Percentiles rank a stretch among this genome's conserved stretches.
Conservation (phyloP, 2,329 filamentous ascomycete species). For the Trichothecium sympodiale region DNA sequence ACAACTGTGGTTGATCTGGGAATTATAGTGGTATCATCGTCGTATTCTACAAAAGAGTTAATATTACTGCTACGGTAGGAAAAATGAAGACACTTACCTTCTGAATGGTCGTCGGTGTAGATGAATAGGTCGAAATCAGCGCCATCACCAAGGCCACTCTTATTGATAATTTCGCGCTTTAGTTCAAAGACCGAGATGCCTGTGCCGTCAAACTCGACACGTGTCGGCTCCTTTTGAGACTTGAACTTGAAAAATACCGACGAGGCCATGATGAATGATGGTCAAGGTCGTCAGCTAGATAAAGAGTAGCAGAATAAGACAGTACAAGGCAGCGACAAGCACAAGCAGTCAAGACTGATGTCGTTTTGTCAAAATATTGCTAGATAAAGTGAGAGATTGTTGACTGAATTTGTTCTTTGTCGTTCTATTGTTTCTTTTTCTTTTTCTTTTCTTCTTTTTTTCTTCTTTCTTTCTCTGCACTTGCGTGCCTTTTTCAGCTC, state of each 20-base stretch:
- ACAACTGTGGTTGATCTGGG: constrained; percentile 90
- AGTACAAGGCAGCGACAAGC: background rate
- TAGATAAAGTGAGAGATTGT: background rate
- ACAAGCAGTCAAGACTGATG: background rate
- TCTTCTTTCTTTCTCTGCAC: constrained; percentile 19
- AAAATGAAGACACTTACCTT: constrained; percentile 51
- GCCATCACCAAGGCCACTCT: constrained; percentile 87
- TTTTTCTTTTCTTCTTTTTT: constrained; percentile 18
- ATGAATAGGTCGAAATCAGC: constrained; percentile 94
- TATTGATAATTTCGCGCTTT: constrained; percentile 95
- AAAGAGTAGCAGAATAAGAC: too few relatives aligned
- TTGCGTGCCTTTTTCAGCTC: constrained; percentile 25
- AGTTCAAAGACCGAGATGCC: constrained; percentile 97
- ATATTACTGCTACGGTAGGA: constrained; percentile 1
- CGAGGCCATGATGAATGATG: constrained; percentile 64
- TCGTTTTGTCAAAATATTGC: constrained; percentile 1
- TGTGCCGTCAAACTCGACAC: constrained; percentile 94
- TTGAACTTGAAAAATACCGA: constrained; percentile 99
- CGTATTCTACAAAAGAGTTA: constrained; percentile 56
- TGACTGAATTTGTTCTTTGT: too few relatives aligned
- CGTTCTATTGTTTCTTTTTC: constrained; percentile 10
- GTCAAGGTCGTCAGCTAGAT: too few relatives aligned
- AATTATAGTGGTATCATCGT: constrained; percentile 96
- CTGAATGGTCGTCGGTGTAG: constrained; percentile 81
- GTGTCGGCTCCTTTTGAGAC: constrained; percentile 88